These are phyloP conservation scores for Gamarada debralockiae DNA, from an alignment of 495 filamentous ascomycete species.

Conservation along the genomic window DNA sequence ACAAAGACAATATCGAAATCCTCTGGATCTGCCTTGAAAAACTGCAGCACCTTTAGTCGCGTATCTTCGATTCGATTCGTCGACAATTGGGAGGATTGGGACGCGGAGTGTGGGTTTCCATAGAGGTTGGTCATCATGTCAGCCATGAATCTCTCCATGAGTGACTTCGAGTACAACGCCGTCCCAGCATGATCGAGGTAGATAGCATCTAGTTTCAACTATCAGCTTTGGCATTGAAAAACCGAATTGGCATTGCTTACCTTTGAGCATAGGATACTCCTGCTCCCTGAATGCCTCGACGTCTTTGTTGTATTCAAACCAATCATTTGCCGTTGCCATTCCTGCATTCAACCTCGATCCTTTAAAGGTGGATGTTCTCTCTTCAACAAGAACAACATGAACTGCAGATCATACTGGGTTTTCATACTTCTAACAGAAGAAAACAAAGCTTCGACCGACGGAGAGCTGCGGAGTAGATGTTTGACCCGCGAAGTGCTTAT, in stretches of 20 bases:
- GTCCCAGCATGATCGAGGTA: slow-evolving; percentile 96
- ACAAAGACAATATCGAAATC: slow-evolving; percentile 90
- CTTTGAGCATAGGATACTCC: slow-evolving; percentile 84
- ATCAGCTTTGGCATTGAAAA: background rate
- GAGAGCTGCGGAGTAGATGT: slow-evolving; percentile 11
- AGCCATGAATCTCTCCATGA: slow-evolving; percentile 70
- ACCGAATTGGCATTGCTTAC: slow-evolving; percentile 38
- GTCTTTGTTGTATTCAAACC: slow-evolving; percentile 53
- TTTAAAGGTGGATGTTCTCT: slow-evolving; percentile 9
- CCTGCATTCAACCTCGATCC: background rate
- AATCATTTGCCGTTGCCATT: slow-evolving; percentile 10
- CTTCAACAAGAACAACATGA: slow-evolving; percentile 11
- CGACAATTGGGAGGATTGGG: slow-evolving; percentile 72
- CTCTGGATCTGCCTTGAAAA: slow-evolving; percentile 81
- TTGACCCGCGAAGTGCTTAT: too few relatives aligned
- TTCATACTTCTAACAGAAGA: slow-evolving; percentile 15
- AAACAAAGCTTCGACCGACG: background rate
- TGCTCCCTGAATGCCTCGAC: slow-evolving; percentile 63
- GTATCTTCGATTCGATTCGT: slow-evolving; percentile 72
- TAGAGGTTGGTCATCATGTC: slow-evolving; percentile 78
- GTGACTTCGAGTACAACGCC: slow-evolving; percentile 74
- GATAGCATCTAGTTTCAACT: slow-evolving; percentile 50
- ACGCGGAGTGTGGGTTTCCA: slow-evolving; percentile 90
- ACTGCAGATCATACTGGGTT: background rate
- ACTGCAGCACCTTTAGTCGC: slow-evolving; percentile 64